These are phyloP conservation scores for Colletotrichum orchidophilum DNA, from an alignment of 2,329 filamentous ascomycete species.

Conservation along the genomic window DNA sequence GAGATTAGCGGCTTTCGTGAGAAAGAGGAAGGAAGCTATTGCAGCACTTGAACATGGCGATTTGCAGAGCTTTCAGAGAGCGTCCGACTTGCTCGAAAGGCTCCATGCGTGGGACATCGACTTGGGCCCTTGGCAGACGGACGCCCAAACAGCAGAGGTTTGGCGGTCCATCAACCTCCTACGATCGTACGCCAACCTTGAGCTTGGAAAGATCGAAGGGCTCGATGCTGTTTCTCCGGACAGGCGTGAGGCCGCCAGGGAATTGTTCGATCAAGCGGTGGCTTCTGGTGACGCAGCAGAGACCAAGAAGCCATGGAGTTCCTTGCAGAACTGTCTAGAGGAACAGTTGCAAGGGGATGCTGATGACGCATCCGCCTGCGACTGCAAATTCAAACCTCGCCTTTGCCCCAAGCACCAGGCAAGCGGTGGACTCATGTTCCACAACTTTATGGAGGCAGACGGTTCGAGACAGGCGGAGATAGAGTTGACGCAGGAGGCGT, in stretches of 20 bases:
- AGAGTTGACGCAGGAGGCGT: slow-evolving; percentile 17
- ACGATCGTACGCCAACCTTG: slow-evolving; percentile 5
- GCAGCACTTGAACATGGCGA: slow-evolving; percentile 1
- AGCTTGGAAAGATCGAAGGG: neutral
- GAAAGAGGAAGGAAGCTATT: slow-evolving; percentile 11
- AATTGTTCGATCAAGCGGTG: neutral
- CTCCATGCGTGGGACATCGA: neutral
- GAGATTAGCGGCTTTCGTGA: slow-evolving; percentile 21
- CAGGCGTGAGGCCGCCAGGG: neutral
- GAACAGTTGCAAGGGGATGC: neutral
- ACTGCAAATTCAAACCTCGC: slow-evolving; percentile 12
- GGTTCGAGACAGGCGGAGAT: neutral
- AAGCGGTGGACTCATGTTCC: neutral
- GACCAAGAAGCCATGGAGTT: neutral
- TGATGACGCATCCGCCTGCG: neutral
- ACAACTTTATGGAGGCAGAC: slow-evolving; percentile 20
- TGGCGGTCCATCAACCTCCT: slow-evolving; percentile 18
- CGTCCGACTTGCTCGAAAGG: neutral
- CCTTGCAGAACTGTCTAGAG: neutral
- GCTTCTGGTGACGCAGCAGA: neutral
- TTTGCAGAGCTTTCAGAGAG: neutral
- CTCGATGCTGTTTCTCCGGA: neutral
- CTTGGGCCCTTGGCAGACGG: neutral
- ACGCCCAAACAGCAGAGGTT: slow-evolving; percentile 1
- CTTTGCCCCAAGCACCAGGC: neutral